phyloP scores from a whole-genome alignment of 2,329 filamentous ascomycete species.

The Sporothrix dimorphospora region DNA sequence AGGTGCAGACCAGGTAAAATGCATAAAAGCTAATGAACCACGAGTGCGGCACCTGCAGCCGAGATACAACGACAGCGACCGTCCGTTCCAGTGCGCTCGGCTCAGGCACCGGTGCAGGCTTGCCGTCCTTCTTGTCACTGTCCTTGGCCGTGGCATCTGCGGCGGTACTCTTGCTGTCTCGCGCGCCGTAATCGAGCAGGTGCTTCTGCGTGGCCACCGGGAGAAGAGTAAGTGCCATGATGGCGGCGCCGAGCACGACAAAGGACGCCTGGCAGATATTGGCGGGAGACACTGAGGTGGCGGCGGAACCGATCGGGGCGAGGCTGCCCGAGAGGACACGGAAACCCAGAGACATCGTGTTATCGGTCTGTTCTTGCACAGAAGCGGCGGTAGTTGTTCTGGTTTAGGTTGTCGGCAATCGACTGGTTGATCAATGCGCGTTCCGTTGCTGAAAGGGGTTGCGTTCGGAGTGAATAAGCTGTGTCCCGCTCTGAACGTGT shows the following conservation, averaged over 20 bases:
- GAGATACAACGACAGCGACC: conserved; percentile 21
- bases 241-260: conserved; percentile 45
- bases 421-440: neutral
- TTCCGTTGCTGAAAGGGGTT: neutral
- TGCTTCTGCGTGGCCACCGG: conserved; percentile 50
- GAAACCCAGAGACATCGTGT: neutral
- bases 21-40: conserved; percentile 93
- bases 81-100: conserved; percentile 22
- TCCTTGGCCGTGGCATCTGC: neutral
- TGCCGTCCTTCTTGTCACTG: conserved; percentile 1
- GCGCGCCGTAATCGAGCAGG: conserved; percentile 57
- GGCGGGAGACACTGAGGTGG: conserved; percentile 35
- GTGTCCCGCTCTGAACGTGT: too few relatives aligned
- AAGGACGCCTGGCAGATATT: conserved; percentile 53
- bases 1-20: conserved; percentile 67
- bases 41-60: conserved; percentile 63
- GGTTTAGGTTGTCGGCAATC: neutral
- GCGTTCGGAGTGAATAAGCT: neutral
- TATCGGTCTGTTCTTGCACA: neutral
- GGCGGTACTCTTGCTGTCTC: conserved; percentile 39
- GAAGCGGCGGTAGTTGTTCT: too few relatives aligned
- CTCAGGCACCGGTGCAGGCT: neutral
- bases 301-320: neutral
- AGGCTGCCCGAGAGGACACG: neutral
- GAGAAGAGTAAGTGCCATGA: conserved; percentile 49